Base-by-base conservation (phyloP, 345 rosid species). In the Hypericum androsaemum region DNA sequence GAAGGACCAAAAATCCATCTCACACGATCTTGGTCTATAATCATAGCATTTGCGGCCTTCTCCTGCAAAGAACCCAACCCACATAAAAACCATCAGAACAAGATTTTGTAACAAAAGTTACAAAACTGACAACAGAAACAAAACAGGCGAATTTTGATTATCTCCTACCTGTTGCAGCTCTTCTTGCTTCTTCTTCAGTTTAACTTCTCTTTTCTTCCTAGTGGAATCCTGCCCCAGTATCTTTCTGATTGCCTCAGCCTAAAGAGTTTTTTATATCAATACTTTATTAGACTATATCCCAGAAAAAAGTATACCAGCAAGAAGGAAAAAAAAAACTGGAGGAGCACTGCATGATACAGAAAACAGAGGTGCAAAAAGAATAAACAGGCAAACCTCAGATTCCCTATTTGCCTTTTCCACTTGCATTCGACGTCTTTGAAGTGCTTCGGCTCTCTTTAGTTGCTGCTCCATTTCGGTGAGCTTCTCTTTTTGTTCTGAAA, bases 201-300 rank as follows among this genome's bases (percentile, higher is more conserved):
- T 82, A 43, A 77, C 90, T 69, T 83, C 96, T 45, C 85, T 81
- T 62, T 86, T 94, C 88, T 83, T 86, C 74, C 95, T 68, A 67
- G 58, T 75, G 9, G 99, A 88, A 72, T 86, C 95, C 72, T 88
- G 97, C 47, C 97, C 95, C 7, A 88, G 97, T 61, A 94, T 88
- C 80, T 88, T 94, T 53, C 83, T 72, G 37, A 88, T 88, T 54
- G 97, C 98, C 70, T 80, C 95, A 40, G 80, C 94, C 99, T 92
- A 67, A 22, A 22, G 32, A 22, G 32, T 22, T 22, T 22, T 22
- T 22, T 22, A 22, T 22, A 22, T 22, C 32, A 22, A 22, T 22
- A 22, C 2, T 22, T 22, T 22, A 22, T 22, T 22, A 22, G 32
- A 22, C 32, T 22, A 22, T 4, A 22, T 22, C 1, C 32, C 32